Percentiles rank a stretch among this genome's conserved stretches.
phyloP scores from a whole-genome alignment of 495 filamentous ascomycete genomes.

The Xylaria telfairii region DNA sequence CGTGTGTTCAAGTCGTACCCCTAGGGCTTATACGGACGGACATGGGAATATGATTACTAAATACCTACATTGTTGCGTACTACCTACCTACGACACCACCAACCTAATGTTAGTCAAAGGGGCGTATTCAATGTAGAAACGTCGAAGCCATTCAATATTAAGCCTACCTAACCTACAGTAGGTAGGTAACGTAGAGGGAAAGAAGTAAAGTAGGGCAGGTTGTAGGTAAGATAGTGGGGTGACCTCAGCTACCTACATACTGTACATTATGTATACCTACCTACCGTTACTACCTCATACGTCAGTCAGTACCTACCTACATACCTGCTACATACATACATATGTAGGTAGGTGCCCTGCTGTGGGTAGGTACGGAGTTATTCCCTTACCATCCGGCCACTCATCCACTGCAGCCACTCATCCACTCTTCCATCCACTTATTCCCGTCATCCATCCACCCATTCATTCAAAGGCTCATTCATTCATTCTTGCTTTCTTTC shows the following conservation, averaged over 20 bases:
- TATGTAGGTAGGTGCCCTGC: too few relatives aligned
- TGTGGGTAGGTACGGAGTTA: too few relatives aligned
- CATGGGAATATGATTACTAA: neutral
- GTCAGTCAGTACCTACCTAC: too few relatives aligned
- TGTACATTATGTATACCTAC: too few relatives aligned
- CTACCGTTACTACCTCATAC: too few relatives aligned
- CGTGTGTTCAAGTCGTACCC: constrained; percentile 11
- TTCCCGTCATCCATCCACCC: neutral
- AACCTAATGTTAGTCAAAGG: too few relatives aligned
- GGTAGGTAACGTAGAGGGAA: too few relatives aligned
- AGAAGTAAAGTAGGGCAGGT: too few relatives aligned
- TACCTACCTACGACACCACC: neutral
- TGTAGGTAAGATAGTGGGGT: too few relatives aligned
- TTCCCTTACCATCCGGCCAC: neutral
- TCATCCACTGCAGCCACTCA: neutral
- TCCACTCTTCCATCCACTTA: neutral
- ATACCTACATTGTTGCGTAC: neutral
- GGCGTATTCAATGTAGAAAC: neutral
- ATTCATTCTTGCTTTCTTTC: neutral
- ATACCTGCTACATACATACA: too few relatives aligned
- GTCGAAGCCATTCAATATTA: neutral
- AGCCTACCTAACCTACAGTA: too few relatives aligned
- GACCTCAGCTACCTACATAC: too few relatives aligned
- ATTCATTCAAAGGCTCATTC: neutral
- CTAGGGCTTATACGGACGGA: neutral